These are phyloP conservation scores for Pyricularia sp. DNA, from an alignment of 2,329 filamentous ascomycete species.

Conservation along the genomic window DNA sequence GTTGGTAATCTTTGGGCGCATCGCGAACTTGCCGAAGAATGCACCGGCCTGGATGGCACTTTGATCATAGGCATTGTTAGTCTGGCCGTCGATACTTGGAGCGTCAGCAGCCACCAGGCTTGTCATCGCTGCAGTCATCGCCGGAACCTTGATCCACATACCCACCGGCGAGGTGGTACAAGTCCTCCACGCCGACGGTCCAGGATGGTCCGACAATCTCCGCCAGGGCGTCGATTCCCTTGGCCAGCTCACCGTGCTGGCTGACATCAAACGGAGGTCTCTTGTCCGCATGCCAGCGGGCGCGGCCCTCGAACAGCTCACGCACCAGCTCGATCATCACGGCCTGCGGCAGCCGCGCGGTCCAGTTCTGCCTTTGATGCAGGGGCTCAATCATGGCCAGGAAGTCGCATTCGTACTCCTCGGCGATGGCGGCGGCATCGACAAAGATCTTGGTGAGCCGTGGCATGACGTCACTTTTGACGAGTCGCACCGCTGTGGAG, in stretches of 20 bases:
- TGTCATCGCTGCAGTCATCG: too few species aligned
- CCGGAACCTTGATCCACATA: neutral
- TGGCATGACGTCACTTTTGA: neutral
- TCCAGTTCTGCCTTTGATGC: neutral
- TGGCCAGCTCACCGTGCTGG: neutral
- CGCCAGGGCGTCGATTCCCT: neutral
- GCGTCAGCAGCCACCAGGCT: too few species aligned
- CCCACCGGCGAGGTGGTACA: neutral
- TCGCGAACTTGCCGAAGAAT: too few species aligned
- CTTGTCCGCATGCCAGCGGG: neutral
- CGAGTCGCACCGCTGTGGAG: too few species aligned
- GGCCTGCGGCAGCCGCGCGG: neutral
- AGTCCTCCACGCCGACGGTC: neutral
- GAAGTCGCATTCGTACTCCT: neutral
- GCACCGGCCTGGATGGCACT: too few species aligned
- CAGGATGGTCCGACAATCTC: neutral
- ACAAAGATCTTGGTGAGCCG: neutral
- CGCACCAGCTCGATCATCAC: neutral
- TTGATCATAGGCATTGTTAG: too few species aligned
- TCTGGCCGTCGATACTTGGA: too few species aligned
- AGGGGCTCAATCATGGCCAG: neutral
- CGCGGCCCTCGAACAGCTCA: neutral
- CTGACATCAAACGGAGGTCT: neutral
- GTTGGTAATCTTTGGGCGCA: too few species aligned
- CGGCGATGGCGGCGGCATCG: neutral